Percentiles rank a stretch among this genome's conserved stretches.
These are phyloP conservation scores for Casaregolazyma lundiana DNA, from an alignment of 1,139 yeast genomes.

Conservation along the genomic window DNA sequence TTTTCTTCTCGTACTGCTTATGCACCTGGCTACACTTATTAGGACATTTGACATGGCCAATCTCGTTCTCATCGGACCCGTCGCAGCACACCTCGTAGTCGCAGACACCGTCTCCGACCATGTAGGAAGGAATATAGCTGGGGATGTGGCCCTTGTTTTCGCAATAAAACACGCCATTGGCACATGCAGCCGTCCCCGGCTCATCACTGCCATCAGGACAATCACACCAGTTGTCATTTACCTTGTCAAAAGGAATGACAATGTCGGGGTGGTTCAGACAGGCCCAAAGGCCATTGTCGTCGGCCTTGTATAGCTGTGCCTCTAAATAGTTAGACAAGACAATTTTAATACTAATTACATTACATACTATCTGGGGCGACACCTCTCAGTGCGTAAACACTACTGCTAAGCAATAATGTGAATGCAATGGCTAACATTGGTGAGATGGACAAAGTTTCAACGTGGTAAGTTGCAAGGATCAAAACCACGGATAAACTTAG, in stretches of 20 bases:
- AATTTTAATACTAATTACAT: not conserved
- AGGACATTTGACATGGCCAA: conserved; percentile 21
- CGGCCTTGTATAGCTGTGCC: conserved; percentile 50
- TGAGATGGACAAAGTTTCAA: conserved; percentile 4
- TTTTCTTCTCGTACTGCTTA: conserved; percentile 33
- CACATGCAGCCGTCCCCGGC: conserved; percentile 91
- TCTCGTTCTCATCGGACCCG: conserved; percentile 75
- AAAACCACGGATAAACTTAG: no score
- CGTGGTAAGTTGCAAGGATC: conserved; percentile 1
- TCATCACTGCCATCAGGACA: conserved; percentile 99
- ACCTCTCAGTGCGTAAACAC: conserved; percentile 3
- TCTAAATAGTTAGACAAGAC: conserved; percentile 6
- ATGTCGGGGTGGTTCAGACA: conserved; percentile 68
- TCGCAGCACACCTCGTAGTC: conserved; percentile 91
- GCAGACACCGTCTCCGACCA: conserved; percentile 87
- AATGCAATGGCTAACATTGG: conserved; percentile 2
- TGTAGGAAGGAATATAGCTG: conserved; percentile 41
- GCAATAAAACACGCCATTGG: conserved; percentile 61
- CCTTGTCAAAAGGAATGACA: conserved; percentile 51
- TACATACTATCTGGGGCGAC: conserved; percentile 8
- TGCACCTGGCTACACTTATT: conserved; percentile 50
- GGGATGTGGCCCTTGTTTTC: conserved; percentile 61
- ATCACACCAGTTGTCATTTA: conserved; percentile 89
- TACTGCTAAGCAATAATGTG: conserved; percentile 3
- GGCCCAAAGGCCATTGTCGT: conserved; percentile 50